Evolutionary conservation across 768 basidiomycete genomes (phyloP).

Genomic region (Dendrothele bispora): DNA sequence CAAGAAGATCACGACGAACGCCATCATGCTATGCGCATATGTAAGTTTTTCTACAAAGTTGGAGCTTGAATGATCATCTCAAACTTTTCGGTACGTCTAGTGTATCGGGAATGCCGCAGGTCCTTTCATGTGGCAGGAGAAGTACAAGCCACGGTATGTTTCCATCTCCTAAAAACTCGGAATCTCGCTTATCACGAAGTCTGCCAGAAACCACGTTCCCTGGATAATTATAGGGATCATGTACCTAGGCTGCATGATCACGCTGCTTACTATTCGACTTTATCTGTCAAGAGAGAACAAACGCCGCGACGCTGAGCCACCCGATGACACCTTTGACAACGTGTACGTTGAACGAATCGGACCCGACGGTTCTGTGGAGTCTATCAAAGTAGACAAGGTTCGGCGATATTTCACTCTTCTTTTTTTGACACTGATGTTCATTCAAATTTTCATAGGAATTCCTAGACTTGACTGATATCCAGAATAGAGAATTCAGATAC

Average conservation of each 20-base stretch:
- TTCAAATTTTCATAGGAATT: slow-evolving; percentile 49
- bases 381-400: slow-evolving; percentile 7
- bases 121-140: slow-evolving; percentile 70
- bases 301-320: slow-evolving; percentile 52
- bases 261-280: slow-evolving; percentile 15
- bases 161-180: background rate
- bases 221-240: slow-evolving; percentile 76
- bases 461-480: slow-evolving; percentile 69
- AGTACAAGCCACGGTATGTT: slow-evolving; percentile 61
- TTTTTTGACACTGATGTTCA: background rate
- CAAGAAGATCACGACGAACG: slow-evolving; percentile 68
- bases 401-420: background rate
- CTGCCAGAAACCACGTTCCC: slow-evolving; percentile 60
- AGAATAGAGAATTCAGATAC: slow-evolving; percentile 75
- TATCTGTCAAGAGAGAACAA: slow-evolving; percentile 59
- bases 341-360: background rate
- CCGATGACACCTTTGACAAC: background rate
- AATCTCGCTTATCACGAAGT: slow-evolving; percentile 3
- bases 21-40: slow-evolving; percentile 73
- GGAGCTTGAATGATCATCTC: too few relatives aligned
- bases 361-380: background rate
- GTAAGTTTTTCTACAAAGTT: too few relatives aligned
- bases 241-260: slow-evolving; percentile 49
- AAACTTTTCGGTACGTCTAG: too few relatives aligned
- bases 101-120: slow-evolving; percentile 56